Evolutionary conservation across 2,329 filamentous ascomycete genomes (phyloP), one percentile per base, ranked within the genome.

Genomic region (Claviceps pusilla): DNA sequence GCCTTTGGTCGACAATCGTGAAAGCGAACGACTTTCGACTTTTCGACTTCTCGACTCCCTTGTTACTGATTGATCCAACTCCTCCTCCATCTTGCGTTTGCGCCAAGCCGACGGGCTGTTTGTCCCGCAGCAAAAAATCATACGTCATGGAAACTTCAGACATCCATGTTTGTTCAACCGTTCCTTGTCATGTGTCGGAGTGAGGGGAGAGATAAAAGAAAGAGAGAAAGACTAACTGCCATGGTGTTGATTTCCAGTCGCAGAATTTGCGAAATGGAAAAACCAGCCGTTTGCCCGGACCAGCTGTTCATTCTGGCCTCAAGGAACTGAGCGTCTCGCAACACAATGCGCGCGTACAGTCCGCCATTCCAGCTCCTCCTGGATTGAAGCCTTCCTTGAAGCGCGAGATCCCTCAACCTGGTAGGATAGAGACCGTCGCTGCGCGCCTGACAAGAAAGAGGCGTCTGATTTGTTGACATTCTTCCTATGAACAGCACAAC

Each of bases 291-390:
- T 57, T 69, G 35, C 66, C 64, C 28, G 63, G 62, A 9, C 66
- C 66, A 52, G 59, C 61, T 5, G 57, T 60, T 41, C 56, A 60
- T 39, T 56, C 59, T 56, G 60, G 58, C 12, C 71, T 83, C 16
- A 66, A 73, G 10, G 79, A 83, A 62, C 76, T 80, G 59, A 75
- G 71, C 61, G 77, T 82, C 7, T 82, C 80, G n/a, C 78, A 83
- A 61, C 72, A 70, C 66, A 84, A 84, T 63, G 66, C 74, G 47
- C 76, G 79, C 51, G 65, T 68, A 11, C 75, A 74, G 51, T 65
- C 68, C 1, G 64, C 72, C 0, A 70, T 70, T 42, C 69, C 69
- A 52, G 68, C 72, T 39, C 68, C 71, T 11, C 64, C 71, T n/a
- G 55, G 62, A 6, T 52, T 59, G 24, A 71, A 72, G 57, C 29